Base-by-base conservation (phyloP, 495 filamentous ascomycete genomes). In the Bacidia rubella region DNA sequence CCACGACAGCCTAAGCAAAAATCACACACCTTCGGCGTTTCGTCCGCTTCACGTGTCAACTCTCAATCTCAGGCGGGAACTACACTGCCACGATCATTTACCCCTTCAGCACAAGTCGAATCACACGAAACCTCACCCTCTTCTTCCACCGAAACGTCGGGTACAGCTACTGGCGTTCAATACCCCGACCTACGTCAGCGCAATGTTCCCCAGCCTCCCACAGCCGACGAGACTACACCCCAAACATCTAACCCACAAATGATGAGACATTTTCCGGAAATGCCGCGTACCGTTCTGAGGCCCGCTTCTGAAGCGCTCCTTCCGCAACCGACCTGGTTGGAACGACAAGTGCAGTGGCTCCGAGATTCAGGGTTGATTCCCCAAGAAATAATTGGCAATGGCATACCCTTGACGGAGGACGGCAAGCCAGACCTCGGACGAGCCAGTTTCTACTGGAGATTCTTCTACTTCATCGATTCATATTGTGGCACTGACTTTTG, bases 371-470 rank as follows among this genome's bases (percentile, higher is more conserved):
- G 70, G 52, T 84, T 81, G 77, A 82, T 89, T 56, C 82, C 77
- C 3, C 78, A 83, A 24, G 84, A 87, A 54, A 79, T 92, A 52
- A 90, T 93, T 51, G 88, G 87, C 2, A 80, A 80, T 56, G 76
- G 80, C 49, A 80, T 90, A 20, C 85, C 86, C 38, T 74, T 85
- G 40, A 79, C 72, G 29, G 87, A 89, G n/a, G 70, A 79, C 45
- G 87, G 87, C n/a, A 76, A 77, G 1, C 89, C 93, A 54, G 87
- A 95, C 58, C 83, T 77, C 66, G 75, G 73, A 35, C 76, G 72
- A 54, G 87, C 87, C 2, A 85, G 80, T 53, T 62, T 82, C 40
- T 93, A 90, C 66, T 95, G 88, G 88, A 76, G 68, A 20, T 68
- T 75, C 53, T 77, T 71, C 66, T 71, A 70, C 49, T 68, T 67